Base-by-base conservation (phyloP, 2,329 filamentous ascomycete species). In the Ascochyta fabae region DNA sequence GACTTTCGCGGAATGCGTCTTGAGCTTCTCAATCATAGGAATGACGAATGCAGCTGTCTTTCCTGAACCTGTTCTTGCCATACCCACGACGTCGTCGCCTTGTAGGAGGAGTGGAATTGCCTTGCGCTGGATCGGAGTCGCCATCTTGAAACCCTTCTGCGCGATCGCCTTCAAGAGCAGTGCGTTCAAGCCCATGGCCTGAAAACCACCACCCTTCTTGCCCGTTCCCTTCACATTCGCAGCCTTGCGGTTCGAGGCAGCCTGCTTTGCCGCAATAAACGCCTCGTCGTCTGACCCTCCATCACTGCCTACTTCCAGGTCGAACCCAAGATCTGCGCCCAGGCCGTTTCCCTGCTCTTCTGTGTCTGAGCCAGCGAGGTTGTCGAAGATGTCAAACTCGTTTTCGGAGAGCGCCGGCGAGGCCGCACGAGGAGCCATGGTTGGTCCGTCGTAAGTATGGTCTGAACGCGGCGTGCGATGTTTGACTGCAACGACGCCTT, bases 1-100 rank as follows among this genome's bases (percentile, higher is more conserved):
- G 61, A 98, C 88, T 68, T 89, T 89, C 27, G 88, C 88, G 71
- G 90, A 96, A 75, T 99, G 96, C 23, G 86, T 84, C 76, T 93
- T 96, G 58, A 99, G 81, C 63, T 89, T 90, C 79, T 99, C 92
- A 58, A 99, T 92, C 94, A 99, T 96, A 39, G 95, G 95, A 62
- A 99, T 96, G 24, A 98, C 92, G 75, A 99, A 99, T 22, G 95
- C 95, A 1, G 93, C 95, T 1, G 96, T 99, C 81, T 99, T 99
- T 80, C 95, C 95, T 19, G 93, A 98, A 73, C 95, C 95, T n/a
- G 96, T 99, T 64, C 96, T 85, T 7, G 95, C 95, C 95, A 99
- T 99, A 64, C 93, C 96, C 23, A 99, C 94, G n/a, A 98, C 91
- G 83, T 99, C 95, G 77, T 92, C 91, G 49, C 89, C 86, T 59